These are phyloP conservation scores for Pharus latifolius DNA, from an alignment of 176 grass and related monocot species.

Conservation along the genomic window DNA sequence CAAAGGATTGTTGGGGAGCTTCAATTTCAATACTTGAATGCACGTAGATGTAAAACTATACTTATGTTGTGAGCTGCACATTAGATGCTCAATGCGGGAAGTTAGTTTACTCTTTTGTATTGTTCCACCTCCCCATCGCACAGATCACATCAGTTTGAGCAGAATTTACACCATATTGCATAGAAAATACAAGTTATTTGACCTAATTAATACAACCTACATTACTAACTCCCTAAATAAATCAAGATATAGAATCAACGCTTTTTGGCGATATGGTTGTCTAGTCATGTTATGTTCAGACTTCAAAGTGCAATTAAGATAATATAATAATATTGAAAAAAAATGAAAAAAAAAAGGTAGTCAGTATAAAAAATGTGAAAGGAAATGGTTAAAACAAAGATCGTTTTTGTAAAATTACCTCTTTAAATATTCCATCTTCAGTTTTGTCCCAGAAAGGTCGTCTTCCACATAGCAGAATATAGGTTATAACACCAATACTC, in stretches of 20 bases:
- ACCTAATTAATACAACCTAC: background rate
- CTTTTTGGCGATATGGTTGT: background rate
- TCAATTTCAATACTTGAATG: background rate
- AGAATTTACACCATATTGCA: too few species aligned
- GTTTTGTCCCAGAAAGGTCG: constrained; percentile 99
- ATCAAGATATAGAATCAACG: background rate
- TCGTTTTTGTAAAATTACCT: constrained; percentile 33
- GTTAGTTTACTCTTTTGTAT: background rate
- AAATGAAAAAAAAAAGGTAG: background rate
- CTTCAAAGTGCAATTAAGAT: background rate
- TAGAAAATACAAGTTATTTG: background rate
- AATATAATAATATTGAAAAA: background rate
- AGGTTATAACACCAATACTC: constrained; percentile 98
- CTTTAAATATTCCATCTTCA: constrained; percentile 96
- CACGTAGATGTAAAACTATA: background rate
- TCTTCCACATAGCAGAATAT: constrained; percentile 86
- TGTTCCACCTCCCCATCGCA: background rate
- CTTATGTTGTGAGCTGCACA: background rate
- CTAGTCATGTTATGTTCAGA: background rate
- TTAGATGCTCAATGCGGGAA: background rate
- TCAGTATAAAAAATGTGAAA: background rate
- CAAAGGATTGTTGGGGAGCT: background rate
- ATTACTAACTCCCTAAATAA: background rate
- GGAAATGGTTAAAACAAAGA: background rate
- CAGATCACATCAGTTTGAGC: background rate